Base-by-base conservation (phyloP, 169 alveolate species). In the Eimeria falciformis region DNA sequence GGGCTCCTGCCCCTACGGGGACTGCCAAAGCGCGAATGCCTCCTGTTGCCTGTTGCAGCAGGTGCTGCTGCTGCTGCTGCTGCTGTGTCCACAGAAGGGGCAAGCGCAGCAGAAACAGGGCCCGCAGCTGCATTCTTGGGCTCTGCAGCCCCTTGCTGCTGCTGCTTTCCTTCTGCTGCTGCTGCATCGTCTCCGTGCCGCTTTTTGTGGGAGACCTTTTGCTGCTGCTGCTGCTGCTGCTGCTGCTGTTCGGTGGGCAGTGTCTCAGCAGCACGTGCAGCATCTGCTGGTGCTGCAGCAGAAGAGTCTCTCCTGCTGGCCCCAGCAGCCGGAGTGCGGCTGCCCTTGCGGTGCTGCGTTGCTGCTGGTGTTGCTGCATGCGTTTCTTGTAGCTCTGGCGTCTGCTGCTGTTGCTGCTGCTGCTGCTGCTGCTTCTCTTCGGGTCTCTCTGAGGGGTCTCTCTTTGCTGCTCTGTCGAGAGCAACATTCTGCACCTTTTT, bases 1-100 rank as follows among this genome's bases (percentile, higher is more conserved):
- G 82, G 82, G 82, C 82, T 71, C 56, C 82, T 25, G 23, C 82
- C 82, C 18, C 82, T 50, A 25, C 82, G 82, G 17, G 82, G 82
- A 40, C 82, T 71, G 55, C 82, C 40, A 12, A 71, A 7, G 82
- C 82, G 82, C 1, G 82, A 71, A 11, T 50, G 40, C 2, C 82
- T 14, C 21, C 71, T 58, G 71, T 27, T 58, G 71, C 71, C 27
- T n/a, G 71, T 7, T 9, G 82, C 82, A 71, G 56, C 82, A 29
- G 82, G n/a, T 12, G 55, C 56, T 14, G 82, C 23, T 12, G 82
- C 27, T 71, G 82, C 82, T 29, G 82, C n/a, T 29, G 58, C 56
- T 29, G 82, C 50, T 4, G 50, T 56, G 2, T 37, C 82, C 1
- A 27, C 82, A 1, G 14, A 14, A 50, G 56, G 82, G 55, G 40